Conservation (phyloP, 257 asterid species). For the Paraleonurus japonicus region DNA sequence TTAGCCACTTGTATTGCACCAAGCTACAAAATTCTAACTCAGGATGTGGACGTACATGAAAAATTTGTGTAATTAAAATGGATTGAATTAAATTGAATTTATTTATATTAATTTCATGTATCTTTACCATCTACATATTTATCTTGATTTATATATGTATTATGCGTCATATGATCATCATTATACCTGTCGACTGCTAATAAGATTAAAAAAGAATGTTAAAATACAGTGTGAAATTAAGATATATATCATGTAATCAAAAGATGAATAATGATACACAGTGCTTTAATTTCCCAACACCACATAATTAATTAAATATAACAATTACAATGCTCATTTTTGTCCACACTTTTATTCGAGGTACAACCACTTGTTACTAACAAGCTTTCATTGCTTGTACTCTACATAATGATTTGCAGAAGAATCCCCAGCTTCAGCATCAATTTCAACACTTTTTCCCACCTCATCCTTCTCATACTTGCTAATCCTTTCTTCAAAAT, state of each 20-base stretch:
- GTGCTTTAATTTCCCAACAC: neutral
- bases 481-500: constrained; percentile 33
- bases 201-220: neutral
- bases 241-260: neutral
- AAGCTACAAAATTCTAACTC: too few relatives aligned
- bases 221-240: neutral
- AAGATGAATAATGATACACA: neutral
- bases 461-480: constrained; percentile 31
- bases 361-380: neutral
- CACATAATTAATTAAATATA: neutral
- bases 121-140: too few relatives aligned
- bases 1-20: too few relatives aligned
- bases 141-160: too few relatives aligned
- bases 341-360: neutral
- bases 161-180: too few relatives aligned
- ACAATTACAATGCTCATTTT: neutral
- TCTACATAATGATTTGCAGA: constrained; percentile 17
- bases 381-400: constrained; percentile 10
- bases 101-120: too few relatives aligned
- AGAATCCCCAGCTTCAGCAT: constrained; percentile 31
- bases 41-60: too few relatives aligned
- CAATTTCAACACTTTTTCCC: constrained; percentile 13
- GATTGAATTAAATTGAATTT: too few relatives aligned
- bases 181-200: too few relatives aligned
- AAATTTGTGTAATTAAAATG: too few relatives aligned